Percentiles rank a stretch among this genome's conserved stretches.
Conservation (phyloP, 2,329 filamentous ascomycete genomes). For the Macrophomina tecta region DNA sequence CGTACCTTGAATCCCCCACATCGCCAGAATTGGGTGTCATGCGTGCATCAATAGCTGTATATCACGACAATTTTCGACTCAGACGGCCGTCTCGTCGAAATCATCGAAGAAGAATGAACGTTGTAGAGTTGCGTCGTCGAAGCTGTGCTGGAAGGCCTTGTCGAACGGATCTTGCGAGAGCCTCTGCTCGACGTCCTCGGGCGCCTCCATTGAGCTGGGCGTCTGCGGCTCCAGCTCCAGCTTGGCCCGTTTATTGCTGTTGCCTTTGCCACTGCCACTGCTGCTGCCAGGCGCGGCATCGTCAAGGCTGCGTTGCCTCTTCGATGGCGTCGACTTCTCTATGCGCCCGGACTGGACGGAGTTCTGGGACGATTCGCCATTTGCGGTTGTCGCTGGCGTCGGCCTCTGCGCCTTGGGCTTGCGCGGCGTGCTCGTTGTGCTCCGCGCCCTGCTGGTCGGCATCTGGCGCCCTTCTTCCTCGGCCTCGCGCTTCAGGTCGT, state of each 20-base stretch:
- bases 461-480: slow-evolving; percentile 29
- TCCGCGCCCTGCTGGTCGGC: slow-evolving; percentile 23
- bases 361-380: slow-evolving; percentile 5
- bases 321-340: slow-evolving; percentile 17
- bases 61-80: background rate
- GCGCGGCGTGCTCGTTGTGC: slow-evolving; percentile 28
- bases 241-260: background rate
- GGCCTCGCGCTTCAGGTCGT: slow-evolving; percentile 41
- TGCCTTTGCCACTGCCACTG: background rate
- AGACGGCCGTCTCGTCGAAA: slow-evolving; percentile 10
- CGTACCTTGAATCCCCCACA: background rate
- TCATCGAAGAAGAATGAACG: slow-evolving; percentile 8
- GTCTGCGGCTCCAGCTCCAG: slow-evolving; percentile 13
- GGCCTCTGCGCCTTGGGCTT: slow-evolving; percentile 32
- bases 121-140: slow-evolving; percentile 5
- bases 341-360: slow-evolving; percentile 20
- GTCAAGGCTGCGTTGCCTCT: slow-evolving; percentile 3
- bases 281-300: background rate
- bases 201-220: slow-evolving; percentile 6
- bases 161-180: slow-evolving; percentile 6
- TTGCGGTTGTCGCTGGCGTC: too few relatives aligned
- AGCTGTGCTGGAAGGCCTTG: slow-evolving; percentile 7
- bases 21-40: background rate
- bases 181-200: slow-evolving; percentile 5
- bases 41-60: background rate